phyloP scores from a whole-genome alignment of 2,329 filamentous ascomycete species.

The Claviceps sp. region DNA sequence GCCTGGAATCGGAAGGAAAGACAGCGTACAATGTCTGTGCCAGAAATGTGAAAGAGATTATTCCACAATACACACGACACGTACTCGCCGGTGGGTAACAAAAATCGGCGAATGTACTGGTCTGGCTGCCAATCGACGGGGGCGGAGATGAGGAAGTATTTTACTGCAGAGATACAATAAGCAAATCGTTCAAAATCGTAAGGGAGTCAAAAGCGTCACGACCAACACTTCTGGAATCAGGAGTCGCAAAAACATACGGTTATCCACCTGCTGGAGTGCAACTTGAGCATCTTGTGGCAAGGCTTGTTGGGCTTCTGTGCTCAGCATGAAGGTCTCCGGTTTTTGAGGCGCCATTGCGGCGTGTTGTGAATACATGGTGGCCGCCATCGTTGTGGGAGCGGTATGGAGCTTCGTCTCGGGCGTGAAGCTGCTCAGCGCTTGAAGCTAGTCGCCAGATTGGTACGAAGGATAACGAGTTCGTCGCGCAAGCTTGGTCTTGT shows the following conservation, averaged over 20 bases:
- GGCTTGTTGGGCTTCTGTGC: constrained; percentile 90
- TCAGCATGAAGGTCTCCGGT: constrained; percentile 97
- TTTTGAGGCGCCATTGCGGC: constrained; percentile 87
- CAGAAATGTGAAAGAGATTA: constrained; percentile 98
- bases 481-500: background rate
- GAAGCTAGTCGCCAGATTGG: background rate
- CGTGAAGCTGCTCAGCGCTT: background rate
- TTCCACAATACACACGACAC: constrained; percentile 98
- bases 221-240: background rate
- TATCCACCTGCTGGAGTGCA: constrained; percentile 95
- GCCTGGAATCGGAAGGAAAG: constrained; percentile 97
- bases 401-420: background rate
- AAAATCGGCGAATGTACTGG: constrained; percentile 90
- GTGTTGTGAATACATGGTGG: constrained; percentile 66
- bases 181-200: background rate
- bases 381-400: constrained; percentile 11
- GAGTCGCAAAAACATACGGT: constrained; percentile 48
- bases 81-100: constrained; percentile 94
- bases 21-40: constrained; percentile 96
- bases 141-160: constrained; percentile 98
- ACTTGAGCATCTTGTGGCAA: constrained; percentile 94
- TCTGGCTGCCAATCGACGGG: constrained; percentile 96
- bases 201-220: background rate
- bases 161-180: constrained; percentile 45
- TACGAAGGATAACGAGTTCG: background rate